Percentiles rank a stretch among this genome's conserved stretches.
Conservation (phyloP, 306 rosid species). For the Echinosophora koreensis region DNA sequence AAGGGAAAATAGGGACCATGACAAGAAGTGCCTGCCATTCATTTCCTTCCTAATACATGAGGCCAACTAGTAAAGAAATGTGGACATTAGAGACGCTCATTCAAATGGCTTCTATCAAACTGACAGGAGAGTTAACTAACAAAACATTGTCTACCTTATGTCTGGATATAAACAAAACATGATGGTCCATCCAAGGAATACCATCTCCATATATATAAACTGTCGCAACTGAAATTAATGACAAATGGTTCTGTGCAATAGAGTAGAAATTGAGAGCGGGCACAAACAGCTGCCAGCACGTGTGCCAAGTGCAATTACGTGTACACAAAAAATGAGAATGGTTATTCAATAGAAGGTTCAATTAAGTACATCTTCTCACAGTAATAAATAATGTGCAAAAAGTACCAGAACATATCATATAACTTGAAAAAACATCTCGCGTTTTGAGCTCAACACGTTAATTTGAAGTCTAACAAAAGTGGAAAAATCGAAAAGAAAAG, state of each 20-base stretch:
- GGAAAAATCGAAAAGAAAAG: not conserved
- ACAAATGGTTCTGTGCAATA: constrained; percentile 38
- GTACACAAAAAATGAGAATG: constrained; percentile 12
- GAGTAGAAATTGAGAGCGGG: constrained; percentile 32
- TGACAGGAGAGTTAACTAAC: constrained; percentile 28
- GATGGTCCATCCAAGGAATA: constrained; percentile 42
- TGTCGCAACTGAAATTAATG: constrained; percentile 36
- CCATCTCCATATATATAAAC: constrained; percentile 46
- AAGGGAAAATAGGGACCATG: constrained; percentile 21
- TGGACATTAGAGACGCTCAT: constrained; percentile 38
- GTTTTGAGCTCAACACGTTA: constrained; percentile 46
- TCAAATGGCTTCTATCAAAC: constrained; percentile 27
- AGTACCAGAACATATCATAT: constrained; percentile 38
- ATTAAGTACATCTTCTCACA: constrained; percentile 19
- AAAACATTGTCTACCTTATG: constrained; percentile 20
- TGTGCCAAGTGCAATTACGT: constrained; percentile 28
- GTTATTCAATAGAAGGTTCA: constrained; percentile 30
- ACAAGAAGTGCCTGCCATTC: constrained; percentile 30
- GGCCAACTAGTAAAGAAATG: constrained; percentile 23
- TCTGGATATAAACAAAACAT: constrained; percentile 38
- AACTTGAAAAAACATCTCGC: constrained; percentile 45
- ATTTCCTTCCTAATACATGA: constrained; percentile 13
- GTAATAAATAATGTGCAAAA: constrained; percentile 6
- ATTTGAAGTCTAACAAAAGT: constrained; percentile 40
- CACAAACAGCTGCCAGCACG: constrained; percentile 34